Conservation (phyloP, 805 yeast genomes). For the Yarrowia deformans region DNA sequence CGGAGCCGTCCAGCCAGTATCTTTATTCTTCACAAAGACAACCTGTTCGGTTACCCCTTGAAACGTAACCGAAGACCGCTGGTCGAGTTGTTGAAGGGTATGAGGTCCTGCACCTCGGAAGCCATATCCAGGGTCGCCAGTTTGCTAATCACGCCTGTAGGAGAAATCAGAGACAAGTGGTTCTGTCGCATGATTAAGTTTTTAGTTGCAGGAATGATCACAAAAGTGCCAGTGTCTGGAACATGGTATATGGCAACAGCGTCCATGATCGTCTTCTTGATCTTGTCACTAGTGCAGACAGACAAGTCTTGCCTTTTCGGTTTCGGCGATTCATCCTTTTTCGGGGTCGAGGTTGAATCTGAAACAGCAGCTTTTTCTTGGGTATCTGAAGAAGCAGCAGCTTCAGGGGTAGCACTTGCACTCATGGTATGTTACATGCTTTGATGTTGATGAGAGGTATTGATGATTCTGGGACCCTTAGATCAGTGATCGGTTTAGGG, state of each 20-base stretch:
- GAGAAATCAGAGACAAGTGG: neutral
- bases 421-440: neutral
- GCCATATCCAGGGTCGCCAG: neutral
- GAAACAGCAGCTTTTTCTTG: neutral
- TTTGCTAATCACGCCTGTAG: neutral
- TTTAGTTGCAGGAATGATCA: neutral
- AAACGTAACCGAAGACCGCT: neutral
- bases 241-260: neutral
- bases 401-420: neutral
- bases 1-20: neutral
- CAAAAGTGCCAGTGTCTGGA: neutral
- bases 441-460: too few relatives aligned
- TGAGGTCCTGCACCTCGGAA: neutral
- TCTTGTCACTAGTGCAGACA: neutral
- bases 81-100: neutral
- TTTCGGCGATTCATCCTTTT: neutral
- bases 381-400: neutral
- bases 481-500: neutral
- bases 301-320: neutral
- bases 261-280: neutral
- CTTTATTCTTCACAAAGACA: neutral
- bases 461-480: too few relatives aligned
- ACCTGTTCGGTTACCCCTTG: neutral
- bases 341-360: neutral
- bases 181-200: neutral